Evolutionary conservation across 495 filamentous ascomycete species (phyloP), one percentile per base, ranked within the genome.

Genomic region (Neurospora pannonica): DNA sequence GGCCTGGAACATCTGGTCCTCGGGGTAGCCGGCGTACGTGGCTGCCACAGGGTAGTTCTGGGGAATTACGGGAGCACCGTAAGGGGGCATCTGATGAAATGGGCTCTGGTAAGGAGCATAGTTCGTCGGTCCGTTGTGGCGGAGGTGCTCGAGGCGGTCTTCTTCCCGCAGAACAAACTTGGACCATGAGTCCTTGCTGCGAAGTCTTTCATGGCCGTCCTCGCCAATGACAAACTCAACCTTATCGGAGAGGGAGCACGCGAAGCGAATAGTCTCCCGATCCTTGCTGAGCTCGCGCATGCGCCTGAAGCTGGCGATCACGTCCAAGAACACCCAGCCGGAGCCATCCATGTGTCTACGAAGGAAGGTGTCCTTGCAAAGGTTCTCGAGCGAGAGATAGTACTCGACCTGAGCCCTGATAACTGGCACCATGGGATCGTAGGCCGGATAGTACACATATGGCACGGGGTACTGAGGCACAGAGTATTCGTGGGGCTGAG

Each of bases 351-450:
- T 98, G 71, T 94, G 91, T 75, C 89, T 90, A 38, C 96, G 90
- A 38, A 99, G 87, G 82, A 90, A 98, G 77, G 91, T 87, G 78
- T 99, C 96, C 83, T 97, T 98, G 88, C 93, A 95, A 72, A 98
- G 88, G 81, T 98, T 98, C 76, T 98, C 94, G 10, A 97, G 87
- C 0, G 95, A 98, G 83, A 99, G 96, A 81, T 98, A 99, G 83
- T 98, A 98, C 77, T 97, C 93, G 83, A 98, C 83, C 82, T 98
- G 95, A 78, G 89, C 86, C 70, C 70, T 79, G 67, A 79, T 73
- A 7, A 81, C 73, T 5, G 71, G 46, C n/a, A 79, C 46, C 38
- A 79, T 37, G 3, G 73, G 40, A 39, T 83, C 80, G 62, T 71
- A 76, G 36, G 71, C 34, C 9, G 71, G 73, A 31, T 70, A 48